Conservation (phyloP, 164 flowering plant species). For the Echeveria elegans region DNA sequence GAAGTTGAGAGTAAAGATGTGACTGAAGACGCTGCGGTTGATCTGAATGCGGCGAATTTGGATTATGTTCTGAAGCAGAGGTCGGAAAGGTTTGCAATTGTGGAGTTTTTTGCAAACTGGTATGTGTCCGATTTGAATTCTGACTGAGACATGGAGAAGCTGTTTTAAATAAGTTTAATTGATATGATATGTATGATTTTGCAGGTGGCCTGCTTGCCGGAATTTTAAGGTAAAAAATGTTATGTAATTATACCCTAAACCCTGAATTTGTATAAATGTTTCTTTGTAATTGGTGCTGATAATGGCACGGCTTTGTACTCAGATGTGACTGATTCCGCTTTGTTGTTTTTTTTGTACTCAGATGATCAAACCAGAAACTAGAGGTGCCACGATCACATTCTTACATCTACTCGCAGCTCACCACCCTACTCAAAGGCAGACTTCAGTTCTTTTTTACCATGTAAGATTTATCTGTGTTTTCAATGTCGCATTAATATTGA, state of each 20-base stretch:
- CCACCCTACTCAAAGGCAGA: constrained; percentile 87
- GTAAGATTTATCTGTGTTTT: not conserved
- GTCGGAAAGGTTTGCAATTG: not conserved
- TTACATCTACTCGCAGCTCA: constrained; percentile 82
- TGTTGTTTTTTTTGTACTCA: constrained; percentile 18
- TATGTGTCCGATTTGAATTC: not conserved
- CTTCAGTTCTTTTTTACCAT: not conserved
- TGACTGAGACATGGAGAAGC: not conserved
- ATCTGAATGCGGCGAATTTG: constrained; percentile 15
- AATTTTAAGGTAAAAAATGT: constrained; percentile 86
- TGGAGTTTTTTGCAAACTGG: constrained; percentile 8
- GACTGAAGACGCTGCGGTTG: no score
- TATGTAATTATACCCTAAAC: not conserved
- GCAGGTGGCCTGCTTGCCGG: constrained; percentile 99
- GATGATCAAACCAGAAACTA: constrained; percentile 77
- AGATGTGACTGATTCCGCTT: not conserved
- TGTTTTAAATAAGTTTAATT: no score
- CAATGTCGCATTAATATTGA: not conserved
- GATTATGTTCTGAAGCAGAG: not conserved
- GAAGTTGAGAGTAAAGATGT: no score
- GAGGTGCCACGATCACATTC: constrained; percentile 64
- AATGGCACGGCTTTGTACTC: constrained; percentile 15
- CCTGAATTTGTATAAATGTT: constrained; percentile 9
- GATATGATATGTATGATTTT: constrained; percentile 16
- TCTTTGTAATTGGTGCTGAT: not conserved